Evolutionary conservation across 805 yeast genomes (phyloP).

Genomic region (baker's yeast (Saccharomyces cerevisiae)): DNA sequence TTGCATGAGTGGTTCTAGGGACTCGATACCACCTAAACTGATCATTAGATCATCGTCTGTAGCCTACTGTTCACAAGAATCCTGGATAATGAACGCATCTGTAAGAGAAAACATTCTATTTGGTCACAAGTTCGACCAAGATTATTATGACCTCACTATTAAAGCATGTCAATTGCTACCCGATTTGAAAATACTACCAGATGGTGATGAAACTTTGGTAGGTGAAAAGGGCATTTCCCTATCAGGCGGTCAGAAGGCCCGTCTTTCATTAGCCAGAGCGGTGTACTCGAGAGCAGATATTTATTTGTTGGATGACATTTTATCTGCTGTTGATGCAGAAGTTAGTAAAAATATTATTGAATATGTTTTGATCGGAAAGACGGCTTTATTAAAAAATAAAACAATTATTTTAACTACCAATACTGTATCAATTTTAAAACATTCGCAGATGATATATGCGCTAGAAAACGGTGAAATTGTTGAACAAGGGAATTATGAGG

Average conservation of each 20-base stretch:
- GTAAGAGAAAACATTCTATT: constrained; percentile 45
- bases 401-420: constrained; percentile 54
- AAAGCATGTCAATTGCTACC: constrained; percentile 43
- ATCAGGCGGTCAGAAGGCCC: constrained; percentile 57
- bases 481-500: constrained; percentile 50
- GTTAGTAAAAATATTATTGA: constrained; percentile 51
- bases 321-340: constrained; percentile 67
- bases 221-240: constrained; percentile 57
- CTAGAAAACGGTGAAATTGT: constrained; percentile 45
- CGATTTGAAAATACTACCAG: constrained; percentile 42
- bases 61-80: constrained; percentile 55
- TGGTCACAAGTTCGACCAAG: constrained; percentile 39
- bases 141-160: constrained; percentile 36
- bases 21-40: constrained; percentile 20
- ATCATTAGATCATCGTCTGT: constrained; percentile 29
- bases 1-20: constrained; percentile 24
- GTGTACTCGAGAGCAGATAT: constrained; percentile 55
- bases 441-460: constrained; percentile 54
- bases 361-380: constrained; percentile 35
- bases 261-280: constrained; percentile 61
- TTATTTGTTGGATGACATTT: constrained; percentile 53
- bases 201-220: constrained; percentile 46
- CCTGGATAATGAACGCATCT: constrained; percentile 46
- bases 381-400: constrained; percentile 43
- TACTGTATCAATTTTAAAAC: constrained; percentile 44